A percentile compares a stretch with the other conserved stretches of the same genome.
These are phyloP conservation scores for Isoetes engelmannii DNA, from an alignment of 83 land plant genomes.

Conservation along the genomic window DNA sequence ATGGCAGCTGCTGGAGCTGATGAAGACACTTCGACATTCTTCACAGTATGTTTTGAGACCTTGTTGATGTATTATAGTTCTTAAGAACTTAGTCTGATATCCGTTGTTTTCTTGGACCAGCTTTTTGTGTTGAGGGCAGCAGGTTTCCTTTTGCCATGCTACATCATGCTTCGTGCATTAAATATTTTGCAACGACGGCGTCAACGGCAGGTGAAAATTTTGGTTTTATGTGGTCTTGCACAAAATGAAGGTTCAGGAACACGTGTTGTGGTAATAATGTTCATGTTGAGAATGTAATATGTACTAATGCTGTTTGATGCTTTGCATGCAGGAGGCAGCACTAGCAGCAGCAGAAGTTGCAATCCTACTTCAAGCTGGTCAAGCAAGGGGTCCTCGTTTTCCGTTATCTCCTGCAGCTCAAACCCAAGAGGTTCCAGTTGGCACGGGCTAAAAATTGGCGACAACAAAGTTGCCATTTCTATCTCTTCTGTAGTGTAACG, in stretches of 20 bases:
- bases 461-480: too few species aligned
- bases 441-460: too few species aligned
- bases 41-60: slow-evolving; percentile 38
- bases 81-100: not conserved
- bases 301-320: not conserved
- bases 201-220: slow-evolving; percentile 52
- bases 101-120: slow-evolving; percentile 25
- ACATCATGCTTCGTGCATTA: slow-evolving; percentile 76
- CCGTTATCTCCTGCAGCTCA: slow-evolving; percentile 27
- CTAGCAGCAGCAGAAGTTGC: slow-evolving; percentile 60
- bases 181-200: slow-evolving; percentile 62
- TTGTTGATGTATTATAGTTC: not conserved
- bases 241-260: not conserved
- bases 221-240: not conserved
- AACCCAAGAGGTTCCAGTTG: too few species aligned
- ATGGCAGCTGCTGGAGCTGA: slow-evolving; percentile 51
- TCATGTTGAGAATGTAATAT: not conserved
- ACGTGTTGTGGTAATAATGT: not conserved
- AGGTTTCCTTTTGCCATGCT: slow-evolving; percentile 72
- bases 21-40: slow-evolving; percentile 57
- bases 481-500: too few species aligned
- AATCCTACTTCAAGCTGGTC: slow-evolving; percentile 55
- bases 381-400: slow-evolving; percentile 44
- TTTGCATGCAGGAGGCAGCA: slow-evolving; percentile 61
- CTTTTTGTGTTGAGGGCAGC: slow-evolving; percentile 66